A percentile compares a stretch with the other conserved stretches of the same genome.
phyloP scores from a whole-genome alignment of 345 rosid species.

The Theobroma cacao region DNA sequence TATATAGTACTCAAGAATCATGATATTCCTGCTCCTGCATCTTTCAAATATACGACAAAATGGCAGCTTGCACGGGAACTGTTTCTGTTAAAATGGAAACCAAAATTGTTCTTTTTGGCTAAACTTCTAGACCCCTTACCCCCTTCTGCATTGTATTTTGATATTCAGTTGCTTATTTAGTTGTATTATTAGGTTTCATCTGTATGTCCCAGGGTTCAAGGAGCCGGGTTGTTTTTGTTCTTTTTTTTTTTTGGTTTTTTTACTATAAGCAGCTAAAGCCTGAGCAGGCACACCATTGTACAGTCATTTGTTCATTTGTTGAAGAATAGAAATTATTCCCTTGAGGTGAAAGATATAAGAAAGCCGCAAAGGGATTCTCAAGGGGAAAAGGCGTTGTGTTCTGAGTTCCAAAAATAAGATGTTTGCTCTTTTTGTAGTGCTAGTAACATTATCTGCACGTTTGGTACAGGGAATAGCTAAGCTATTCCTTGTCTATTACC shows the following conservation, averaged over 20 bases:
- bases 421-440: background rate
- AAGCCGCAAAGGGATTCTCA: constrained; percentile 7
- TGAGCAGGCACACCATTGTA: constrained; percentile 34
- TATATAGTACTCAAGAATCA: constrained; percentile 14
- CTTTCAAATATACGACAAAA: background rate
- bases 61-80: constrained; percentile 15
- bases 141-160: constrained; percentile 4
- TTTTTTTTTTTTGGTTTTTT: background rate
- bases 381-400: background rate
- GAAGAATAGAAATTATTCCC: constrained; percentile 24
- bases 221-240: constrained; percentile 18
- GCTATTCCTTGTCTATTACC: too few species aligned
- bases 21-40: constrained; percentile 25
- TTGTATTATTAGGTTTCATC: constrained; percentile 2
- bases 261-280: constrained; percentile 24
- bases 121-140: background rate
- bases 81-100: background rate
- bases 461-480: too few species aligned
- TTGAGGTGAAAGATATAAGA: constrained; percentile 22
- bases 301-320: constrained; percentile 71
- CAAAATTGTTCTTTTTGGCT: constrained; percentile 7
- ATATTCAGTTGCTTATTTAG: constrained; percentile 23
- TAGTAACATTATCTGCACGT: background rate
- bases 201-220: constrained; percentile 24
- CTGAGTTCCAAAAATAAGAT: background rate